Conservation (phyloP, 129 eudicot species). For the Tanacetum coccineum region DNA sequence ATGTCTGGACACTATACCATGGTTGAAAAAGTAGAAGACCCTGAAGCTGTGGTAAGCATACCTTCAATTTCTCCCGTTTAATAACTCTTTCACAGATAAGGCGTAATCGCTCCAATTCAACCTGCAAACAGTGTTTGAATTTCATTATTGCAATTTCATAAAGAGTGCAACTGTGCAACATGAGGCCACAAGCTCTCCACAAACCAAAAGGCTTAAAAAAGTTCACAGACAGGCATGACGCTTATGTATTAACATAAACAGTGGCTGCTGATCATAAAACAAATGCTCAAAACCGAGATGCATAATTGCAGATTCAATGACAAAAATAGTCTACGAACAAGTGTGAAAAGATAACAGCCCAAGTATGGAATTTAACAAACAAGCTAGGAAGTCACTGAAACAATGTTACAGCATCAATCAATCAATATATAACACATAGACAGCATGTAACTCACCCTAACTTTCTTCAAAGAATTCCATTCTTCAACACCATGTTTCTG, state of each 20-base stretch:
- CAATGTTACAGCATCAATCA: background rate
- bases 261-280: background rate
- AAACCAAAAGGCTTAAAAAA: background rate
- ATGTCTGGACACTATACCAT: too few species aligned
- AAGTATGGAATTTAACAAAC: constrained; percentile 1
- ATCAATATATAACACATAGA: constrained; percentile 1
- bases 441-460: constrained; percentile 61
- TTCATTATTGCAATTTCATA: background rate
- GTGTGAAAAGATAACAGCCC: background rate
- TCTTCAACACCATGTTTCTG: constrained; percentile 87
- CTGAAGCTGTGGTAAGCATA: constrained; percentile 17
- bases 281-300: background rate
- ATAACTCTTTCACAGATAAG: constrained; percentile 94
- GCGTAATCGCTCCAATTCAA: constrained; percentile 91
- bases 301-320: background rate
- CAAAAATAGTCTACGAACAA: background rate
- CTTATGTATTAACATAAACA: too few species aligned
- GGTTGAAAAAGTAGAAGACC: background rate
- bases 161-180: background rate
- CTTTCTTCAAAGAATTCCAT: constrained; percentile 73
- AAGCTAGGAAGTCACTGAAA: background rate
- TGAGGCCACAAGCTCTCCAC: background rate
- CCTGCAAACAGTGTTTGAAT: constrained; percentile 41
- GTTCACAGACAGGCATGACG: background rate
- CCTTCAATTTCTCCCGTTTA: constrained; percentile 91